These are phyloP conservation scores for Tausonia pullulans DNA, from an alignment of 1,284 basidiomycete species.

Conservation along the genomic window DNA sequence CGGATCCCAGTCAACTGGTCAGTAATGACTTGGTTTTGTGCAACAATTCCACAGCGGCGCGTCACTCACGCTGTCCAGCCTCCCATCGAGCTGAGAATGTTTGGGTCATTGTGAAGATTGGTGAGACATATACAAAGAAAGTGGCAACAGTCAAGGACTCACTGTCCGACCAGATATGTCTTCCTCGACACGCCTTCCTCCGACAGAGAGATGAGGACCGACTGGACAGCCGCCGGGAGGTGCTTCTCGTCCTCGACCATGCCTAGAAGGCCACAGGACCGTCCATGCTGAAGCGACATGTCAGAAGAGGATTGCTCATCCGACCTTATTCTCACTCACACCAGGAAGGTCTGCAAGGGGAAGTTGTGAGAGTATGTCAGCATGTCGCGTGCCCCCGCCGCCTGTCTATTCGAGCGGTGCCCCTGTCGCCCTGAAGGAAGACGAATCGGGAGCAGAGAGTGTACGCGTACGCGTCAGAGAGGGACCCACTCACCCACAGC, in stretches of 20 bases:
- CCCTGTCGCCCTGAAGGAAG: no score
- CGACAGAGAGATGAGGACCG: not conserved
- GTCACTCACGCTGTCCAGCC: conserved; percentile 11
- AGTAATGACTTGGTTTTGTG: not conserved
- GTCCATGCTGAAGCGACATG: conserved; percentile 2
- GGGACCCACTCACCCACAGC: not conserved
- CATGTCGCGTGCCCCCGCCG: not conserved
- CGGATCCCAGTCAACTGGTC: not conserved
- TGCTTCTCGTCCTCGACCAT: conserved; percentile 4
- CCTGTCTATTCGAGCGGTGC: not conserved
- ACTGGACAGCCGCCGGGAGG: conserved; percentile 4
- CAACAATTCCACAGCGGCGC: not conserved
- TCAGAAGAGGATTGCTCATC: not conserved
- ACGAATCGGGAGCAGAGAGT: not conserved
- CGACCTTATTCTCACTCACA: not conserved
- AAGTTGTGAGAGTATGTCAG: not conserved
- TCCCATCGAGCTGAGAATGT: not conserved
- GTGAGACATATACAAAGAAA: not conserved
- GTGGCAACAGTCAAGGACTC: not conserved
- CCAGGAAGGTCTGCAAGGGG: not conserved
- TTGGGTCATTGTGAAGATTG: not conserved
- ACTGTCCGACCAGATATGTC: not conserved
- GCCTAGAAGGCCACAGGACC: conserved; percentile 2
- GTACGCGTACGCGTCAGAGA: not conserved
- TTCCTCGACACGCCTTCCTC: not conserved